Percentiles rank a stretch among this genome's conserved stretches.
These are phyloP conservation scores for Wickerhamiella australiensis DNA, from an alignment of 805 yeast genomes.

Conservation along the genomic window DNA sequence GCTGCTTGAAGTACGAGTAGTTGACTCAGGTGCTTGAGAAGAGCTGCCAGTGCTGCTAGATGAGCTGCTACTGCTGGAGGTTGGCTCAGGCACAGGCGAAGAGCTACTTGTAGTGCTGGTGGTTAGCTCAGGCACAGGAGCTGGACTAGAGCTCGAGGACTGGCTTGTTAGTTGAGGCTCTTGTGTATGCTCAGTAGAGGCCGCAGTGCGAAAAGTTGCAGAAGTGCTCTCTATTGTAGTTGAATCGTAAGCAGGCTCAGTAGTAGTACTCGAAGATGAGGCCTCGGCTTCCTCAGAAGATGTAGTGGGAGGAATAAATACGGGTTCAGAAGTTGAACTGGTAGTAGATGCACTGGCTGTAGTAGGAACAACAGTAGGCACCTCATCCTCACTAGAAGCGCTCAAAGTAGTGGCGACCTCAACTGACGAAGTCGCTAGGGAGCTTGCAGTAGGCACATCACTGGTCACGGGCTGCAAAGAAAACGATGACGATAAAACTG, in stretches of 20 bases:
- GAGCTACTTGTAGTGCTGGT: not conserved
- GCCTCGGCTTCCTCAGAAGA: not conserved
- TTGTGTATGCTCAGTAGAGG: not conserved
- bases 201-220: not conserved
- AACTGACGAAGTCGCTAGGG: not conserved
- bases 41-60: not conserved
- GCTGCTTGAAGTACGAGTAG: no score
- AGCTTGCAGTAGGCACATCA: not conserved
- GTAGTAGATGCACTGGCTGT: not conserved
- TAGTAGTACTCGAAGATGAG: not conserved
- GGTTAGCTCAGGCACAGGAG: not conserved
- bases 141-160: not conserved
- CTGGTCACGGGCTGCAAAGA: slow-evolving; percentile 3
- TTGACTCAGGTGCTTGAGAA: not conserved
- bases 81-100: not conserved
- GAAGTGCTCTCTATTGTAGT: not conserved
- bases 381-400: not conserved
- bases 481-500: slow-evolving; percentile 2
- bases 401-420: not conserved
- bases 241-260: not conserved
- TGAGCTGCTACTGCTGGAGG: not conserved
- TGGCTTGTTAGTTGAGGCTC: not conserved
- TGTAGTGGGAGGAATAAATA: not conserved
- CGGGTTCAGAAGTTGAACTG: not conserved
- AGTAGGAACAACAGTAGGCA: slow-evolving; percentile 1